Evolutionary conservation across 2,329 filamentous ascomycete species (phyloP).

Genomic region (Pyrenophora seminiperda): DNA sequence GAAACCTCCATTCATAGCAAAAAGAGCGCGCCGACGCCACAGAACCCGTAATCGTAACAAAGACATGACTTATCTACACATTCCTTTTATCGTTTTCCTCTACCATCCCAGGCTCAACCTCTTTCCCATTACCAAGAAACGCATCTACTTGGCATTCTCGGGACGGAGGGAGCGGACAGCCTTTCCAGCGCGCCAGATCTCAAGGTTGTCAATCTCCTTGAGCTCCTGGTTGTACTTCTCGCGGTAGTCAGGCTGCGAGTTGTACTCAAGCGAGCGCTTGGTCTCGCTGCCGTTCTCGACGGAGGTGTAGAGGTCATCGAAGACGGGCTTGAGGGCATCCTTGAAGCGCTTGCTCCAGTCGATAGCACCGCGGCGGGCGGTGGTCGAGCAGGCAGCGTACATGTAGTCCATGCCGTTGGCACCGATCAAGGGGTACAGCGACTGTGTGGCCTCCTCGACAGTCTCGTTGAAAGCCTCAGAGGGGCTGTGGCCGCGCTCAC

Average conservation of each 20-base stretch:
- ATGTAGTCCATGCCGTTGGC: constrained; percentile 99
- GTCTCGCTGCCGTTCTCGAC: constrained; percentile 94
- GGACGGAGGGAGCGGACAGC: constrained; percentile 70
- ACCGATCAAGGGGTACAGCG: constrained; percentile 95
- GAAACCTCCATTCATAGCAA: neutral
- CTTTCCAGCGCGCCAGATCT: constrained; percentile 99
- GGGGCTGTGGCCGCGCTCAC: constrained; percentile 96
- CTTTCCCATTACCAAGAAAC: neutral
- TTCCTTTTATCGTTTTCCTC: constrained; percentile 11
- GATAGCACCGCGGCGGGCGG: constrained; percentile 95
- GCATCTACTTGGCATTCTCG: constrained; percentile 45
- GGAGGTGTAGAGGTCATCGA: constrained; percentile 94
- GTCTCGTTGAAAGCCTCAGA: constrained; percentile 99
- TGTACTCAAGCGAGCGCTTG: constrained; percentile 95
- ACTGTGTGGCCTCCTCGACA: constrained; percentile 98
- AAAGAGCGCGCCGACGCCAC: constrained; percentile 23
- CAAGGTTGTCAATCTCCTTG: constrained; percentile 95
- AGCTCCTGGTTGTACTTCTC: constrained; percentile 98
- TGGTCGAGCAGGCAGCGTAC: constrained; percentile 99
- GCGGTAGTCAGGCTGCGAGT: constrained; percentile 93
- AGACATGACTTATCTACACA: constrained; percentile 36
- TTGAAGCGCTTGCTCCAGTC: constrained; percentile 99
- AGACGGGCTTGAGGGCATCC: constrained; percentile 97
- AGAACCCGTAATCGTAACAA: constrained; percentile 22
- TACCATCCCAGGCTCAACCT: constrained; percentile 1